A percentile compares a stretch with the other conserved stretches of the same genome.
Conservation (phyloP, 192 early-diverging fungal genomes). For the Gonapodya prolifera region DNA sequence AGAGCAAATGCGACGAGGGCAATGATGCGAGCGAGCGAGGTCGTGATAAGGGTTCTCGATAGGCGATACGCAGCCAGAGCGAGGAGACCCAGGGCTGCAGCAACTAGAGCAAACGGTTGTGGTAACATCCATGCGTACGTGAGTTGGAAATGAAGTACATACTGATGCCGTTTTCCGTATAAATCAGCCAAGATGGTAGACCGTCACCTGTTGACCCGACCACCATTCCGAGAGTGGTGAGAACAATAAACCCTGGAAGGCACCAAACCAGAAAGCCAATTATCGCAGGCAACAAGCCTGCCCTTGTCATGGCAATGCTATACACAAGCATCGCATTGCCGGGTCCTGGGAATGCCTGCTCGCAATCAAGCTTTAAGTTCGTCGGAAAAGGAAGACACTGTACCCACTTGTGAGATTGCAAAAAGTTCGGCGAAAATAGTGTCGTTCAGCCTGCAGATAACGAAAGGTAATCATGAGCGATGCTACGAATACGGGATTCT, state of each 20-base stretch:
- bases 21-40: neutral
- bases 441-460: neutral
- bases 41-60: neutral
- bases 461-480: neutral
- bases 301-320: neutral
- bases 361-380: neutral
- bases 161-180: neutral
- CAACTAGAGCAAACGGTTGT: neutral
- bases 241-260: neutral
- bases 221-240: neutral
- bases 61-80: neutral
- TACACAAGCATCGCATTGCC: neutral
- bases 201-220: neutral
- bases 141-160: too few relatives aligned
- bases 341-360: neutral
- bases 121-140: too few relatives aligned
- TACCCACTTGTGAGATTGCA: neutral
- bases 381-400: neutral
- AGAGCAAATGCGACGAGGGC: neutral
- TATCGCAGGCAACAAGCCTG: neutral
- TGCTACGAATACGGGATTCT: neutral
- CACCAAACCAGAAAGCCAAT: neutral
- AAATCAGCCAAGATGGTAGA: neutral
- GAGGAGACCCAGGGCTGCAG: neutral
- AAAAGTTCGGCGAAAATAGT: neutral